Evolutionary conservation across 257 asterid species (phyloP).

Genomic region (Scutellaria baicalensis): DNA sequence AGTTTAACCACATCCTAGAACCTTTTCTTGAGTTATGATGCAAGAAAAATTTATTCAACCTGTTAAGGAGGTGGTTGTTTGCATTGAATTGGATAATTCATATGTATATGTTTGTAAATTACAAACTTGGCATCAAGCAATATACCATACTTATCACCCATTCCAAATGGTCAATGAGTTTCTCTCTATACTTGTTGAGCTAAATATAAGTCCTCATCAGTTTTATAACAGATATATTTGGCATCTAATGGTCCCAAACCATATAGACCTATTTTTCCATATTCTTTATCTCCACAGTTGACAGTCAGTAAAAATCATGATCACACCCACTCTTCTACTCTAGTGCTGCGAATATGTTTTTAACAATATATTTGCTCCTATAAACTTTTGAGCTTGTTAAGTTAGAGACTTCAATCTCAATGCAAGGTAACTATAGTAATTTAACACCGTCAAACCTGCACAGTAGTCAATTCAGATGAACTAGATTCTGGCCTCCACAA

Average conservation of each 20-base stretch:
- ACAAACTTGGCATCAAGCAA: not conserved
- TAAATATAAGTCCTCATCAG: not conserved
- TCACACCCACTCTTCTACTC: not conserved
- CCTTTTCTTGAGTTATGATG: not conserved
- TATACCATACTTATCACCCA: not conserved
- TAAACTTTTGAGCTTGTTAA: not conserved
- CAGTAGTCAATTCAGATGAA: constrained; percentile 43
- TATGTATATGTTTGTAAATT: not conserved
- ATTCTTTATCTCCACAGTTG: not conserved
- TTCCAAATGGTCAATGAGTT: not conserved
- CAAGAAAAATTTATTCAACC: not conserved
- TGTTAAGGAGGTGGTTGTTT: not conserved
- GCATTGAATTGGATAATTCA: not conserved
- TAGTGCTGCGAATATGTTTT: not conserved
- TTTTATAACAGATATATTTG: constrained; percentile 5
- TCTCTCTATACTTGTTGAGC: not conserved
- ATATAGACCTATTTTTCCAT: not conserved
- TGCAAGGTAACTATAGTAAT: constrained; percentile 5
- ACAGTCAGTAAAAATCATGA: not conserved
- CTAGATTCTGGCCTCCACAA: constrained; percentile 63
- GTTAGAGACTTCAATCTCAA: constrained; percentile 8
- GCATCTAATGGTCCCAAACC: not conserved
- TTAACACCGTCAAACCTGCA: constrained; percentile 67
- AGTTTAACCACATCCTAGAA: not conserved
- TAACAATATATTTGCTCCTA: not conserved